A percentile compares a stretch with the other conserved stretches of the same genome.
phyloP scores from a whole-genome alignment of 768 basidiomycete species.

The Leccinum incarnatum region DNA sequence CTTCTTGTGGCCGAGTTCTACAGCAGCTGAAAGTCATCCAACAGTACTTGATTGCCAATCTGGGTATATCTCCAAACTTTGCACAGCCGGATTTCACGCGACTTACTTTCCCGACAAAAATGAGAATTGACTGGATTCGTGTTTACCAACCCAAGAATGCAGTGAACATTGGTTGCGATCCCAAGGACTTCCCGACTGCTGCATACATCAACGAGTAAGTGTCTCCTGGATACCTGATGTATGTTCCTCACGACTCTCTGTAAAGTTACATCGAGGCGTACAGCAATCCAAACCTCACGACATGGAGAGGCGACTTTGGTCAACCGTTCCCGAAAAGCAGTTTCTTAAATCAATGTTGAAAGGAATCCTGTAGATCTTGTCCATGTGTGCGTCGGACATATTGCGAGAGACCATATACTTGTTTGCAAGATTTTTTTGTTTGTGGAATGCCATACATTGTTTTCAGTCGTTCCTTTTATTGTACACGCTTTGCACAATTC shows the following conservation, averaged over 20 bases:
- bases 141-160: conserved; percentile 78
- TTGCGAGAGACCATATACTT: neutral
- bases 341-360: conserved; percentile 58
- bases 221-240: neutral
- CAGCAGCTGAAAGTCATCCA: neutral
- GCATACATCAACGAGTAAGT: conserved; percentile 74
- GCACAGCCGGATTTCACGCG: conserved; percentile 67
- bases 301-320: conserved; percentile 62
- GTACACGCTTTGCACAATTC: conserved; percentile 11
- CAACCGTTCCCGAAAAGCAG: conserved; percentile 70
- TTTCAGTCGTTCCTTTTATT: neutral
- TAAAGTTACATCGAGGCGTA: conserved; percentile 67
- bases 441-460: neutral
- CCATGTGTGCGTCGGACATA: conserved; percentile 8
- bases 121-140: conserved; percentile 86
- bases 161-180: conserved; percentile 84
- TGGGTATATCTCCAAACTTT: conserved; percentile 85
- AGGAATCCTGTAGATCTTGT: conserved; percentile 4
- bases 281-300: conserved; percentile 75
- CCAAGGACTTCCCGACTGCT: conserved; percentile 71
- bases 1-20: neutral
- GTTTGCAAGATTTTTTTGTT: no score
- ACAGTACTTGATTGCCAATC: conserved; percentile 81
- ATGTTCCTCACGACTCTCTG: conserved; percentile 4
- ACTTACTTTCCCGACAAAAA: conserved; percentile 66